Conservation (phyloP, 306 rosid species). For the Lagenaria siceraria region DNA sequence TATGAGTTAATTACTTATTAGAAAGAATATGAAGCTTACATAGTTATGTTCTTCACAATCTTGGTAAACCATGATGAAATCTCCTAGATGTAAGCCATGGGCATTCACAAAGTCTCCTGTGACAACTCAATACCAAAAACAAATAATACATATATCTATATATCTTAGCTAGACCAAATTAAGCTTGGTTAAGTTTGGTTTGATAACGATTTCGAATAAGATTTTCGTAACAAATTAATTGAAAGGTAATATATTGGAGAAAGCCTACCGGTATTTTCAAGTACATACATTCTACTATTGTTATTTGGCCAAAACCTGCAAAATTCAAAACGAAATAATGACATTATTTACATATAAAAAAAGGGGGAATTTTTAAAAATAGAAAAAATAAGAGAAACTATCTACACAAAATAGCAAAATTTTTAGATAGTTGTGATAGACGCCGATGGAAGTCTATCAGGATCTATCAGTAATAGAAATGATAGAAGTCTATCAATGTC, state of each 20-base stretch:
- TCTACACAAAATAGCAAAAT: no score
- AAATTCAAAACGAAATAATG: background rate
- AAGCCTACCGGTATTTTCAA: slow-evolving; percentile 77
- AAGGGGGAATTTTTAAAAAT: no score
- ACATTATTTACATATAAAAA: no score
- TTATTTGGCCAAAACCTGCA: slow-evolving; percentile 95
- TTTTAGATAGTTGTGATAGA: no score
- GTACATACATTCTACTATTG: slow-evolving; percentile 96
- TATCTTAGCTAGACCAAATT: background rate
- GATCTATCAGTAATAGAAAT: no score
- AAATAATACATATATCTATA: background rate
- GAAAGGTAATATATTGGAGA: background rate
- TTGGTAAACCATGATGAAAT: slow-evolving; percentile 63
- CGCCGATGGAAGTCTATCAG: no score
- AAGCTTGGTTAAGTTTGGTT: background rate
- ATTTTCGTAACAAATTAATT: no score
- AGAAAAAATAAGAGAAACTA: no score
- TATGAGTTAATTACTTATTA: background rate
- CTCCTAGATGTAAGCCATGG: slow-evolving; percentile 67
- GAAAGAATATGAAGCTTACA: slow-evolving; percentile 18
- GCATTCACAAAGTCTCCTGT: slow-evolving; percentile 72
- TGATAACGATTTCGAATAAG: no score
- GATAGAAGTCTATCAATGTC: no score
- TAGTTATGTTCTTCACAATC: slow-evolving; percentile 43
- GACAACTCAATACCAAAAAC: background rate